Percentiles rank a stretch among this genome's conserved stretches.
phyloP scores from a whole-genome alignment of 345 rosid species.

The Ceriops decandra region DNA sequence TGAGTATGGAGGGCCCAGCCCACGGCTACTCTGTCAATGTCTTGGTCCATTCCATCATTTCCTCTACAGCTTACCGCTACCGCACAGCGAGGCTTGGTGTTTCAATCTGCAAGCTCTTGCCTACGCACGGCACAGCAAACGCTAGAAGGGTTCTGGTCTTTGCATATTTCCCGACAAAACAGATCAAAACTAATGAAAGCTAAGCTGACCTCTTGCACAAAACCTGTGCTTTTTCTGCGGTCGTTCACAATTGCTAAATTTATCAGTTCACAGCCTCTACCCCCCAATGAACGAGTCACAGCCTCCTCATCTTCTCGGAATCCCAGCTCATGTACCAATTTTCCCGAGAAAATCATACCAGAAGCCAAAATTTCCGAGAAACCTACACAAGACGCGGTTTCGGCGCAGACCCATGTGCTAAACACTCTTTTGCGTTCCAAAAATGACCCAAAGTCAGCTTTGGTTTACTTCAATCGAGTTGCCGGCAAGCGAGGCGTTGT shows the following conservation, averaged over 20 bases:
- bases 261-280: conserved; percentile 41
- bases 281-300: conserved; percentile 12
- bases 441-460: conserved; percentile 44
- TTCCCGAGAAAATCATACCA: conserved; percentile 7
- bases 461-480: conserved; percentile 35
- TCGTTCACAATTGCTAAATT: conserved; percentile 21
- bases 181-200: conserved; percentile 23
- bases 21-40: no score
- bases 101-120: no score
- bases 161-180: conserved; percentile 5
- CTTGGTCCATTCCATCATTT: no score
- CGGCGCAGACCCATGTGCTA: conserved; percentile 29
- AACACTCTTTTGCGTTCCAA: conserved; percentile 39
- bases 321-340: conserved; percentile 2
- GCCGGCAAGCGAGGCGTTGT: conserved; percentile 34
- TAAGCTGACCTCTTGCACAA: conserved; percentile 24
- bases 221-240: conserved; percentile 20
- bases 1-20: no score
- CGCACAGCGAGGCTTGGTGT: no score
- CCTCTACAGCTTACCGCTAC: no score
- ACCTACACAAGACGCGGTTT: conserved; percentile 6
- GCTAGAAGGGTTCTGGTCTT: conserved; percentile 1
- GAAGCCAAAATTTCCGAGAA: conserved; percentile 6
- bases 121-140: no score
- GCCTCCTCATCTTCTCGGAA: conserved; percentile 13